These are phyloP conservation scores for Mucor velutinosus DNA, from an alignment of 371 early-diverging fungal genomes.

Conservation along the genomic window DNA sequence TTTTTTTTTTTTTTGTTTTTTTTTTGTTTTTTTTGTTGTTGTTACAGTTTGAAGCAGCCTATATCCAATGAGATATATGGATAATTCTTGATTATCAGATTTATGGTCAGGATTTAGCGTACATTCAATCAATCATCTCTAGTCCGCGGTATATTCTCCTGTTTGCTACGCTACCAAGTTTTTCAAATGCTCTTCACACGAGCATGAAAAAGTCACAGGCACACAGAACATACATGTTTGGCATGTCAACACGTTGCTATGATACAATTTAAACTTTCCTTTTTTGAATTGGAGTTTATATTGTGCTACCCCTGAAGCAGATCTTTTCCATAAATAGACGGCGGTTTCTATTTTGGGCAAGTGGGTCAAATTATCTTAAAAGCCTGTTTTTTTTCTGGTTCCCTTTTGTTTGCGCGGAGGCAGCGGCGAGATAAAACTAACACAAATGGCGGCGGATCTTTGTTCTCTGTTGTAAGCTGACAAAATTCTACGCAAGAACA, in stretches of 20 bases:
- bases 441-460: not conserved
- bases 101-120: not conserved
- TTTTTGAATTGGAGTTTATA: not conserved
- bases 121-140: not conserved
- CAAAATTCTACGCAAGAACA: not conserved
- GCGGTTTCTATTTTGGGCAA: not conserved
- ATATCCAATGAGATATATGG: not conserved
- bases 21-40: slow-evolving; percentile 1
- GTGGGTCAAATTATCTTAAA: not conserved
- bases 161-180: not conserved
- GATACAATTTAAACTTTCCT: not conserved
- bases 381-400: not conserved
- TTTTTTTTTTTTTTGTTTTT: slow-evolving; percentile 14
- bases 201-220: slow-evolving; percentile 13
- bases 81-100: not conserved
- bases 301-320: slow-evolving; percentile 6
- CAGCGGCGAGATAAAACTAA: not conserved
- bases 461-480: not conserved
- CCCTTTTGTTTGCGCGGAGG: not conserved
- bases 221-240: slow-evolving; percentile 4
- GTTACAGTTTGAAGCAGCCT: not conserved
- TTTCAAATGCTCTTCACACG: slow-evolving; percentile 15
- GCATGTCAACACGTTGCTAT: slow-evolving; percentile 8
- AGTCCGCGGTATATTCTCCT: too few relatives aligned
- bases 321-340: slow-evolving; percentile 17